These are phyloP conservation scores for Pyrenula massariospora DNA, from an alignment of 495 filamentous ascomycete species.

Conservation along the genomic window DNA sequence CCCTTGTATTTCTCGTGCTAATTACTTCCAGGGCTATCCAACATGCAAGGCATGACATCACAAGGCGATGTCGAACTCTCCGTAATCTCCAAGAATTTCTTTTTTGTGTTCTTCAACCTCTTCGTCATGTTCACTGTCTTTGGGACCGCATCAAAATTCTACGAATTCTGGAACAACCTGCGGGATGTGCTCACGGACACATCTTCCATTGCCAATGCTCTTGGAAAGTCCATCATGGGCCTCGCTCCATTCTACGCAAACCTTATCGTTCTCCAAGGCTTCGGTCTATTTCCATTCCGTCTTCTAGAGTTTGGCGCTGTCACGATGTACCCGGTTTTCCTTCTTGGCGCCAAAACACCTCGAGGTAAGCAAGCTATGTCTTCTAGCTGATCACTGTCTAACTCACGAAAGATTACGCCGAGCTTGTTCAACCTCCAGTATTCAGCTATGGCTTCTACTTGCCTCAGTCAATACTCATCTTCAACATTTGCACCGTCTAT, in stretches of 20 bases:
- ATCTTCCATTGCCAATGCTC: conserved; percentile 57
- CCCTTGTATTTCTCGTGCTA: conserved; percentile 4
- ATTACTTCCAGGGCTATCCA: conserved; percentile 49
- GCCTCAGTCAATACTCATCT: conserved; percentile 78
- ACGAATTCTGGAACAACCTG: conserved; percentile 57
- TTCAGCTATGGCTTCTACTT: conserved; percentile 97
- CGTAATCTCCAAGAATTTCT: conserved; percentile 95
- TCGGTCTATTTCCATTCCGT: conserved; percentile 87
- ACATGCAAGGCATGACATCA: conserved; percentile 86
- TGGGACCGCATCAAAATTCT: conserved; percentile 62
- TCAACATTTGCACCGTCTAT: conserved; percentile 93
- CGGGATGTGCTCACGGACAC: conserved; percentile 66
- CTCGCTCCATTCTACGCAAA: conserved; percentile 84
- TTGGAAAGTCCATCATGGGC: conserved; percentile 63
- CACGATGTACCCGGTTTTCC: conserved; percentile 67
- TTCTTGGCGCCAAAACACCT: conserved; percentile 74
- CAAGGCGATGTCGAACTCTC: conserved; percentile 92
- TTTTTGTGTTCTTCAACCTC: conserved; percentile 98
- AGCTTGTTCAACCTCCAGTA: conserved; percentile 67
- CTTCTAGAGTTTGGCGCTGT: conserved; percentile 85
- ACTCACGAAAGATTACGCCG: conserved; percentile 51
- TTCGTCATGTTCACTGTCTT: conserved; percentile 92
- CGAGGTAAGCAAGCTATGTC: conserved; percentile 30
- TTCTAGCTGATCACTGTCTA: conserved; percentile 5
- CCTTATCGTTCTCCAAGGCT: conserved; percentile 83